A percentile compares a stretch with the other conserved stretches of the same genome.
phyloP scores from a whole-genome alignment of 495 filamentous ascomycete species.

The Hyaloscypha finlandica region DNA sequence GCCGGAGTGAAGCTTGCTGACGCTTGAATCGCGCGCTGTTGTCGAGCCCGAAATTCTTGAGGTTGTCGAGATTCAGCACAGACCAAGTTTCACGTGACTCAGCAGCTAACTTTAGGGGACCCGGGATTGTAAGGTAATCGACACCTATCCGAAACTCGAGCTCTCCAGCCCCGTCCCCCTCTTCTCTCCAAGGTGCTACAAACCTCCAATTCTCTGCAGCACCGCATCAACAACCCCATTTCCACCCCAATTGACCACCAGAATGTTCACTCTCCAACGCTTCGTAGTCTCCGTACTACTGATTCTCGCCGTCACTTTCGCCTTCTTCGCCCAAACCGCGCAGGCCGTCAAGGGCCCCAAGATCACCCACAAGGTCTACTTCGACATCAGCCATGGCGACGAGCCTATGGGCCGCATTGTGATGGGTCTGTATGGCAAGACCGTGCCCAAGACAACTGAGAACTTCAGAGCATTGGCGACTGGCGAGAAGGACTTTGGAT shows the following conservation, averaged over 20 bases:
- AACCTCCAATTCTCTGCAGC: constrained; percentile 8
- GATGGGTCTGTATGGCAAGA: constrained; percentile 96
- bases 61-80: constrained; percentile 8
- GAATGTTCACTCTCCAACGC: constrained; percentile 59
- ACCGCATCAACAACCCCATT: constrained; percentile 7
- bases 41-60: constrained; percentile 10
- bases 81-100: constrained; percentile 21
- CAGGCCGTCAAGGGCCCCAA: constrained; percentile 87
- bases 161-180: constrained; percentile 5
- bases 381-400: constrained; percentile 92
- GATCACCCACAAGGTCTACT: constrained; percentile 97
- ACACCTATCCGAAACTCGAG: constrained; percentile 30
- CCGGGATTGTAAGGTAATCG: constrained; percentile 6
- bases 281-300: constrained; percentile 68
- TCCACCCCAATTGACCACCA: constrained; percentile 32
- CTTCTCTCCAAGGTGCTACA: constrained; percentile 10
- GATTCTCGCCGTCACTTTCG: constrained; percentile 69
- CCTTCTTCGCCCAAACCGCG: constrained; percentile 69
- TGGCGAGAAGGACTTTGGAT: constrained; percentile 96
- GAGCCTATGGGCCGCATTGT: constrained; percentile 83
- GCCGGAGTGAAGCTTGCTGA: neutral
- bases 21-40: constrained; percentile 6
- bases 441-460: constrained; percentile 94
- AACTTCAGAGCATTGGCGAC: constrained; percentile 98
- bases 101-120: neutral